Conservation (phyloP, 768 basidiomycete species). For the Tremella fuciformis region DNA sequence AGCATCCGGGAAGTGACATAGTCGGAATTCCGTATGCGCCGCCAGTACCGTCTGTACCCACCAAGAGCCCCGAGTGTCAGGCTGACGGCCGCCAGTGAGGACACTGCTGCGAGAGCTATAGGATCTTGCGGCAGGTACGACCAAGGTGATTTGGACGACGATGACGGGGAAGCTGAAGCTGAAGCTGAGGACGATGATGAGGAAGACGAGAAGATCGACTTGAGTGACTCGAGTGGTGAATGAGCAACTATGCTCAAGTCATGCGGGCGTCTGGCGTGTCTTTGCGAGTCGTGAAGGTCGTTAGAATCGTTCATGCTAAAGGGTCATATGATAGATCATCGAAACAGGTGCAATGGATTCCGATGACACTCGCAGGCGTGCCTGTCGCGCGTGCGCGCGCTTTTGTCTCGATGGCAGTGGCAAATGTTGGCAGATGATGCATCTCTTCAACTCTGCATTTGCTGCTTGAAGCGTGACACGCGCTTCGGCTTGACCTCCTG, state of each 20-base stretch:
- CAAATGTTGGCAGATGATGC: too few species aligned
- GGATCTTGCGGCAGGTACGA: slow-evolving; percentile 37
- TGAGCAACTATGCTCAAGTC: not conserved
- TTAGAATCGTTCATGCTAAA: too few species aligned
- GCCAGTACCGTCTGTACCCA: slow-evolving; percentile 37
- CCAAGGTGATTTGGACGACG: not conserved
- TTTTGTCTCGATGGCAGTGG: too few species aligned
- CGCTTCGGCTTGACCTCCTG: too few species aligned
- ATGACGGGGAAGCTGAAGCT: not conserved
- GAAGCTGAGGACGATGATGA: not conserved
- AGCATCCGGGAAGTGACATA: slow-evolving; percentile 69
- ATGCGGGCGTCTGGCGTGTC: too few species aligned
- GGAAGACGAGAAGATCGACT: not conserved
- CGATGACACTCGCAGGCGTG: too few species aligned
- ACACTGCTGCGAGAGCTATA: slow-evolving; percentile 28
- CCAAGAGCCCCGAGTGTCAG: slow-evolving; percentile 33
- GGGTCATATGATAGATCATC: too few species aligned
- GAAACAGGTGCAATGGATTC: too few species aligned
- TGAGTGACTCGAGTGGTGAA: slow-evolving; percentile 1
- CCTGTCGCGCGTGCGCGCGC: too few species aligned
- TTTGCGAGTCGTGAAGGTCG: too few species aligned
- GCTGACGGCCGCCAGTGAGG: slow-evolving; percentile 50
- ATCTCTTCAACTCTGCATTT: too few species aligned
- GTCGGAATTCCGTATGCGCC: slow-evolving; percentile 63
- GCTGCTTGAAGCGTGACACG: too few species aligned